phyloP scores from a whole-genome alignment of 164 flowering plant species.

The Santalum album region DNA sequence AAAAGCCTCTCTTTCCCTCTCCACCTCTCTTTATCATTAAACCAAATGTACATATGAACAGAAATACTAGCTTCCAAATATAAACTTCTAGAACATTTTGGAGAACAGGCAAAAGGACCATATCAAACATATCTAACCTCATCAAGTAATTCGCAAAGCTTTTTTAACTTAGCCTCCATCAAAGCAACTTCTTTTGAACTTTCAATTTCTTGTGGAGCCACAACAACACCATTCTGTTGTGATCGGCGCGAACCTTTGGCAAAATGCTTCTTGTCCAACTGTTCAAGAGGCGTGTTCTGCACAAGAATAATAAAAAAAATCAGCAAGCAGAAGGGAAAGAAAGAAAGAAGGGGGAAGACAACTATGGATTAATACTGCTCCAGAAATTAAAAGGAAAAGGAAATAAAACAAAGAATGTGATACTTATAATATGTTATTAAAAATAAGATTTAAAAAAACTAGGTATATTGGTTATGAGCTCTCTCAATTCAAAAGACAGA shows the following conservation, averaged over 20 bases:
- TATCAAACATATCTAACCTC: conserved; percentile 44
- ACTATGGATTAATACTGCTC: not conserved
- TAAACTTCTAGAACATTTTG: not conserved
- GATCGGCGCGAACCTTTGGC: conserved; percentile 52
- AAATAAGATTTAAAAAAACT: too few relatives aligned
- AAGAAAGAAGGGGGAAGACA: too few relatives aligned
- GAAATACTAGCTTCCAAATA: not conserved
- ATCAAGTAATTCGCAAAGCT: conserved; percentile 61
- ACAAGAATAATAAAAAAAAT: conserved; percentile 10
- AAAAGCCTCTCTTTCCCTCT: too few relatives aligned
- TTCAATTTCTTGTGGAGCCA: conserved; percentile 30
- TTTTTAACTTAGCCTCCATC: conserved; percentile 71
- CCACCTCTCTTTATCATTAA: too few relatives aligned
- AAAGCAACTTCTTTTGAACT: conserved; percentile 62
- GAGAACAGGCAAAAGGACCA: too few relatives aligned
- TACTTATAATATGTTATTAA: too few relatives aligned
- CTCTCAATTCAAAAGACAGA: too few relatives aligned
- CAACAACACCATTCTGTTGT: conserved; percentile 42
- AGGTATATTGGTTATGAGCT: too few relatives aligned
- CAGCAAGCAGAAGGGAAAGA: not conserved
- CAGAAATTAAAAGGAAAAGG: too few relatives aligned
- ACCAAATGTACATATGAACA: too few relatives aligned
- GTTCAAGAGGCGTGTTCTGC: conserved; percentile 82
- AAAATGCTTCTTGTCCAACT: conserved; percentile 88
- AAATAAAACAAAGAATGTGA: too few relatives aligned